These are phyloP conservation scores for Trichoderma koningii DNA, from an alignment of 2,329 filamentous ascomycete genomes.

Conservation along the genomic window DNA sequence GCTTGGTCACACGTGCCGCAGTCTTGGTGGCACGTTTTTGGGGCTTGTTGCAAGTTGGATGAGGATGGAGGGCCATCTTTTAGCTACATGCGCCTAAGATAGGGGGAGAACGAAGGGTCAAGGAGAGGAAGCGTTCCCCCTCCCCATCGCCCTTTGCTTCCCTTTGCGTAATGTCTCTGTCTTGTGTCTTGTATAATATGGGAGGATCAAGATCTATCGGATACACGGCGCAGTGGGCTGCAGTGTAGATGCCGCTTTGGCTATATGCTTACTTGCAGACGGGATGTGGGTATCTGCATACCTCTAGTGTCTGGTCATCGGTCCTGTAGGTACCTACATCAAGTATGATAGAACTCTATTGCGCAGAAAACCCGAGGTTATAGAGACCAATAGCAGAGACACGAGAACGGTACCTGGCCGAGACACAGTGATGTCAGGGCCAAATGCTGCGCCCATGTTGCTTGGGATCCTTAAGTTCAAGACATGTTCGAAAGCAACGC, in stretches of 20 bases:
- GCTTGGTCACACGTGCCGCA: too few relatives aligned
- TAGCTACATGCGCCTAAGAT: not conserved
- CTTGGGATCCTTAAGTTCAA: not conserved
- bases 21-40: too few relatives aligned
- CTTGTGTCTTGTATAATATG: not conserved
- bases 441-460: too few relatives aligned
- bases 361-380: not conserved
- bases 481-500: not conserved
- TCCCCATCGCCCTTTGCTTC: not conserved
- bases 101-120: not conserved
- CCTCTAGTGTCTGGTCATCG: not conserved
- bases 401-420: not conserved
- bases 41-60: too few relatives aligned
- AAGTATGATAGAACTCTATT: not conserved
- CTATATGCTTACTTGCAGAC: conserved; percentile 16
- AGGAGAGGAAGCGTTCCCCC: not conserved
- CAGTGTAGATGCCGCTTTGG: not conserved
- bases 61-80: not conserved
- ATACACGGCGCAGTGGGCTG: not conserved
- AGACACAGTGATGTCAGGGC: conserved; percentile 1
- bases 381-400: not conserved
- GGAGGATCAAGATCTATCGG: not conserved
- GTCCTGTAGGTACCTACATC: not conserved
- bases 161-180: not conserved
- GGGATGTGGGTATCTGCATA: not conserved